Evolutionary conservation across 2,329 filamentous ascomycete species (phyloP).

Genomic region (Diaporthe velutina): DNA sequence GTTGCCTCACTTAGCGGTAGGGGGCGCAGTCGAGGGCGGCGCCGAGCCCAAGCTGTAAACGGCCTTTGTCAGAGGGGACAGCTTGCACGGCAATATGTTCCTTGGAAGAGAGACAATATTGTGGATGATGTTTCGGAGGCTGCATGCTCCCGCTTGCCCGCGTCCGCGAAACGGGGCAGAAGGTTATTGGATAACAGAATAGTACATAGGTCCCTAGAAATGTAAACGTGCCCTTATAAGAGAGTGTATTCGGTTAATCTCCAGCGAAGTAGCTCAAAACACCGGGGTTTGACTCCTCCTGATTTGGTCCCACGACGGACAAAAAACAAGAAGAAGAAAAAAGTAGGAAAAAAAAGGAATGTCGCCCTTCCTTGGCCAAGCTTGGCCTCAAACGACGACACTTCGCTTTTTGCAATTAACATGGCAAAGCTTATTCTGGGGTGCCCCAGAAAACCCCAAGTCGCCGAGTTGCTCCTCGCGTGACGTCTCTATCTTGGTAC

Average conservation of each 20-base stretch:
- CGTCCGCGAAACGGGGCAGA: background rate
- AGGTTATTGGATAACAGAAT: background rate
- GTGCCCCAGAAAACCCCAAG: too few relatives aligned
- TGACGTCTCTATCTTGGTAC: too few relatives aligned
- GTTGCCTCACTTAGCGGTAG: background rate
- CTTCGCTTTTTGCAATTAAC: too few relatives aligned
- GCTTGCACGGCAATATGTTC: background rate
- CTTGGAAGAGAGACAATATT: background rate
- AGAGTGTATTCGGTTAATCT: background rate
- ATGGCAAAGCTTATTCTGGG: too few relatives aligned
- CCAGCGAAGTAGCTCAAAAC: background rate
- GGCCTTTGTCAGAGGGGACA: background rate
- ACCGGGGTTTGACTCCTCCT: too few relatives aligned
- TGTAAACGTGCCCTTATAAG: background rate
- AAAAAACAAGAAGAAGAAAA: too few relatives aligned
- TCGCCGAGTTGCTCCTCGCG: too few relatives aligned
- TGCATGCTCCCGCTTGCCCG: background rate
- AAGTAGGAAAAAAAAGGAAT: too few relatives aligned
- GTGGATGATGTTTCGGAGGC: background rate
- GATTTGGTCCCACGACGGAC: too few relatives aligned
- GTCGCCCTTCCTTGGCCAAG: too few relatives aligned
- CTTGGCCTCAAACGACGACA: too few relatives aligned
- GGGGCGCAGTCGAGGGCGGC: background rate
- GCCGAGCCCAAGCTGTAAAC: background rate
- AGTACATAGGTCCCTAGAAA: too few relatives aligned